Evolutionary conservation across 257 asterid species (phyloP), one percentile per base, ranked within the genome.

Genomic region (Nicotiana obtusifolia): DNA sequence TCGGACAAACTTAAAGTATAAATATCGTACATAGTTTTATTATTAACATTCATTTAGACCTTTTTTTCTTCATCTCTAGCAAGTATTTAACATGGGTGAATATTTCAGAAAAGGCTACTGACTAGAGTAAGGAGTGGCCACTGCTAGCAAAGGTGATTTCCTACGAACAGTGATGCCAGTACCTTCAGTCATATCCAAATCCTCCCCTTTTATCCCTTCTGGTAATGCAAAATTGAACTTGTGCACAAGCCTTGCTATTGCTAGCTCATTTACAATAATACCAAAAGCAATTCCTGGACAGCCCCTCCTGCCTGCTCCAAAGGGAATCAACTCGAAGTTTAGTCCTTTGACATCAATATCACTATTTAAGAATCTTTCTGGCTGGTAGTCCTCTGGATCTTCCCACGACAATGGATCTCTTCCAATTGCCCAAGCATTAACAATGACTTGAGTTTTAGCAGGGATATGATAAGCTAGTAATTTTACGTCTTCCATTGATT

Each of bases 251-350:
- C 77, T 88, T 4, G 94, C 92, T 1, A 90, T 22, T 5, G 82
- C 88, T 31, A 90, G 83, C 78, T 89, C 94, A 54, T 9, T 54
- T 3, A 81, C 54, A 0, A 76, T 78, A 59, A 66, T 30, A 2
- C 81, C 88, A 60, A 87, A 88, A 2, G 79, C 6, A 4, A 78
- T 78, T 5, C 93, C 97, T 0, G 92, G 95, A 22, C 95, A 91
- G 1, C 86, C 90, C 65, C 94, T 88, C 30, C 92, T 75, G 0
- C 97, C 97, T 0, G 92, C 89, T 0, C 97, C 93, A 20, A 90
- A 92, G 0, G 94, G 95, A 11, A 84, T 85, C 20, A 86, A 76
- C 82, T 90, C 89, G 16, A 90, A 89, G 66, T 91, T 77, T 0
- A 81, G 44, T 19, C 95, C 94, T 53, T 11, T 85, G 56, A 78